Base-by-base conservation (phyloP, 352 stramenopile species). In the Globisporangium irregulare region DNA sequence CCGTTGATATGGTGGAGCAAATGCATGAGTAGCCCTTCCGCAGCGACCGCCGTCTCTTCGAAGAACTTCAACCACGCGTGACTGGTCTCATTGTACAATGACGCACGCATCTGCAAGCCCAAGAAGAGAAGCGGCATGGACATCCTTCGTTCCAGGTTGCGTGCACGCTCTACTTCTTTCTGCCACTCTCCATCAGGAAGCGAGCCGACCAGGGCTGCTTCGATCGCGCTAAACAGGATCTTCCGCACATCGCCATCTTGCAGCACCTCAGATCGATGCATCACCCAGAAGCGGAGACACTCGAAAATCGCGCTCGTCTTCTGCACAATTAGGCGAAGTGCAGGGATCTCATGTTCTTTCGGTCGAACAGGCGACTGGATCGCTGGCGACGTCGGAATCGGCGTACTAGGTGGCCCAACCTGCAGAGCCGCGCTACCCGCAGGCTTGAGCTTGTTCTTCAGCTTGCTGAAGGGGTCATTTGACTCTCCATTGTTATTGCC, bases 291-390 rank as follows among this genome's bases (percentile, higher is more conserved):
- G 2, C 86, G 86, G 34, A 96, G 67, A 54, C 86, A 92, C 64
- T 96, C 88, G 55, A 96, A 96, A 57, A 96, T 94, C 7, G 85
- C 77, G 46, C 77, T 90, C 3, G 85, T 94, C 71, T 96, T 96
- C 61, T 92, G 82, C 15, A 92, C 85, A 54, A 94, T 94, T 25
- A 92, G 59, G 0, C 83, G 81, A 59, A 96, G 67, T 0, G 83
- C 84, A 8, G 86, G 81, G 2, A 91, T 92, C 4, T 93, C 85
- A 8, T 84, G 76, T 41, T 91, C 78, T 62, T 78, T 87, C 7
- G 63, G 72, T 0, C 55, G 69, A 20, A 76, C 64, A 10, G 84
- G 87, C 2, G 81, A 77, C 25, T 79, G 75, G 27, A 79, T 73
- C 20, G 66, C 61, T 29, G 80, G 70, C 0, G 70, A 72, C 6